Percentiles rank a stretch among this genome's conserved stretches.
phyloP scores from a whole-genome alignment of 805 yeast species.

The Torulaspora quercuum region DNA sequence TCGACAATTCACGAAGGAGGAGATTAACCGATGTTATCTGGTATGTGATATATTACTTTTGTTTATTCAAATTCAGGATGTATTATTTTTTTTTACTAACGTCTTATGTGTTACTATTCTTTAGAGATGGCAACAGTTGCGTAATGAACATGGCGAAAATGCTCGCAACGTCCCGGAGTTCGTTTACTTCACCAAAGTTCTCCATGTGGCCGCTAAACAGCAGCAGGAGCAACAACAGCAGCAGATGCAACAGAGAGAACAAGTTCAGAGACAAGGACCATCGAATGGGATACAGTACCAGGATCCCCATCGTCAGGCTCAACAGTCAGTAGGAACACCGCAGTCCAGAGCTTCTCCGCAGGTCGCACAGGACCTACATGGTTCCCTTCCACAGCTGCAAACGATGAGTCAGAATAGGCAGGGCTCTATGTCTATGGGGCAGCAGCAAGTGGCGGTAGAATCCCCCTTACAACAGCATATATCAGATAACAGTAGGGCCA shows the following conservation, averaged over 20 bases:
- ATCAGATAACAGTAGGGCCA: not conserved
- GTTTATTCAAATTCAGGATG: not conserved
- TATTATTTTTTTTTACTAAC: conserved; percentile 7
- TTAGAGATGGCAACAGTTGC: conserved; percentile 37
- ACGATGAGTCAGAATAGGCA: conserved; percentile 10
- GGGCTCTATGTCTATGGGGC: not conserved
- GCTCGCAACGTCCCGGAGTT: conserved; percentile 37
- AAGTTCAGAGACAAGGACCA: no score
- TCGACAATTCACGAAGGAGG: conserved; percentile 35
- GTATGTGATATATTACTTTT: conserved; percentile 12
- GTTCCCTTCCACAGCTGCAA: conserved; percentile 6
- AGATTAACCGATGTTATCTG: conserved; percentile 37
- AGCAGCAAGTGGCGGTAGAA: not conserved
- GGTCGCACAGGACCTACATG: conserved; percentile 3
- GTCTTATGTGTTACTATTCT: conserved; percentile 5
- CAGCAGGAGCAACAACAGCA: conserved; percentile 32
- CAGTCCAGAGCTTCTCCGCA: conserved; percentile 2
- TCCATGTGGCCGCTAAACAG: conserved; percentile 37
- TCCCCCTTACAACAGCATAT: not conserved
- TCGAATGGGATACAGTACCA: conserved; percentile 15
- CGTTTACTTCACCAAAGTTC: conserved; percentile 35
- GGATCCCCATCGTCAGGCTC: conserved; percentile 6
- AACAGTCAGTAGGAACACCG: conserved; percentile 9
- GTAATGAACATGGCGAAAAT: conserved; percentile 37
- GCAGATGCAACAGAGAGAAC: conserved; percentile 19